phyloP scores from a whole-genome alignment of 177 flowering plant species.

The Vitis hybrid region DNA sequence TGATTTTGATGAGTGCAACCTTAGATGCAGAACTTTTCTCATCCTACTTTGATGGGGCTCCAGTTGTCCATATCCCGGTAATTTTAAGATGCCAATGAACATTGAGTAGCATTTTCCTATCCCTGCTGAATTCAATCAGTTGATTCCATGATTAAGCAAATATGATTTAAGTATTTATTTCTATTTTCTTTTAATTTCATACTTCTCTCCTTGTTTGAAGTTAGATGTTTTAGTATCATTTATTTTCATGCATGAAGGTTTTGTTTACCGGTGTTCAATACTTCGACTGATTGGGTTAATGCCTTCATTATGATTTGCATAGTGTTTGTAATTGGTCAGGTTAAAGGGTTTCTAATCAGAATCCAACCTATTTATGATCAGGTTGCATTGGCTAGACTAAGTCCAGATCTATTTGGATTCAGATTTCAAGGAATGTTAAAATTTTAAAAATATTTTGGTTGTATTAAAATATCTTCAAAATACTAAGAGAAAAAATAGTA shows the following conservation, averaged over 20 bases:
- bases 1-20: constrained; percentile 94
- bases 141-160: not conserved
- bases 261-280: not conserved
- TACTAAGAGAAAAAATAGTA: too few species aligned
- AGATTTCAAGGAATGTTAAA: too few species aligned
- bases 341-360: too few species aligned
- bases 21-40: constrained; percentile 87
- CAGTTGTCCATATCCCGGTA: constrained; percentile 76
- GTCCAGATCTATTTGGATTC: too few species aligned
- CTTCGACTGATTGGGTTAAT: not conserved
- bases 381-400: too few species aligned
- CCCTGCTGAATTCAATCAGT: not conserved
- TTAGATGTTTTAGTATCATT: not conserved
- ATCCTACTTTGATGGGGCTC: constrained; percentile 82
- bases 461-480: too few species aligned
- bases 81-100: constrained; percentile 27
- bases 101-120: too few species aligned
- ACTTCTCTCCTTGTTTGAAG: not conserved
- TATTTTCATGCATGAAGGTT: not conserved
- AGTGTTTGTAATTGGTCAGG: too few species aligned
- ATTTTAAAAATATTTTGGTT: too few species aligned
- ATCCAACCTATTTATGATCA: too few species aligned
- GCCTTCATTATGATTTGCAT: not conserved
- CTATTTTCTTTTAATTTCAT: not conserved
- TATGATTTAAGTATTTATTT: not conserved